phyloP scores from a whole-genome alignment of 192 early-diverging fungal genomes.

The Coemansia sp. region DNA sequence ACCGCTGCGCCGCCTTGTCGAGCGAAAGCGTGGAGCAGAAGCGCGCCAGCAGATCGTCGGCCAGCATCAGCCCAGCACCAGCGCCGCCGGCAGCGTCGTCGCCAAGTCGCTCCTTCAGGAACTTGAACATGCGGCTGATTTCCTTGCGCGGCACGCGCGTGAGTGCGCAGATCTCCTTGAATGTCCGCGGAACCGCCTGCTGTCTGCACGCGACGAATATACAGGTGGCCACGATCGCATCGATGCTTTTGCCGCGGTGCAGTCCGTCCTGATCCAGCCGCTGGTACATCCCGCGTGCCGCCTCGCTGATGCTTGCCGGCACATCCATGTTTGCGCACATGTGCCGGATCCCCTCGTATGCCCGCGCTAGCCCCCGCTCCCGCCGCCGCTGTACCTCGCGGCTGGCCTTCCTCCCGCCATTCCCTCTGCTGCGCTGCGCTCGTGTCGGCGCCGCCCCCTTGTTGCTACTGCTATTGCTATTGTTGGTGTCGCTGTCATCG shows the following conservation, averaged over 20 bases:
- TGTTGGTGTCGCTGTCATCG: constrained; percentile 75
- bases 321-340: constrained; percentile 84
- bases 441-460: constrained; percentile 3
- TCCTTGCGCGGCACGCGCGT: constrained; percentile 93
- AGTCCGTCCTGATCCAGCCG: constrained; percentile 80
- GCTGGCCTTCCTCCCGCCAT: constrained; percentile 6
- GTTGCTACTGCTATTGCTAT: constrained; percentile 79
- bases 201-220: constrained; percentile 92
- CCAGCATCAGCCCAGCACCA: constrained; percentile 55
- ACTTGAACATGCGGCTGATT: constrained; percentile 76
- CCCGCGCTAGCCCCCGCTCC: constrained; percentile 71
- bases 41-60: constrained; percentile 74
- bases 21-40: constrained; percentile 80
- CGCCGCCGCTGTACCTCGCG: constrained; percentile 71
- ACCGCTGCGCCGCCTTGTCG: constrained; percentile 64
- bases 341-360: constrained; percentile 73
- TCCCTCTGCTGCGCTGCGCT: constrained; percentile 28
- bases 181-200: constrained; percentile 80
- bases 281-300: constrained; percentile 88
- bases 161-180: constrained; percentile 89
- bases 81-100: constrained; percentile 31
- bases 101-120: constrained; percentile 59
- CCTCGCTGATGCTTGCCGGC: constrained; percentile 67
- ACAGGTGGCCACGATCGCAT: constrained; percentile 86
- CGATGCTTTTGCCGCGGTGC: constrained; percentile 76